Evolutionary conservation across 108 stramenopile genomes (phyloP).

Genomic region (Pseudonitzschia pungens): DNA sequence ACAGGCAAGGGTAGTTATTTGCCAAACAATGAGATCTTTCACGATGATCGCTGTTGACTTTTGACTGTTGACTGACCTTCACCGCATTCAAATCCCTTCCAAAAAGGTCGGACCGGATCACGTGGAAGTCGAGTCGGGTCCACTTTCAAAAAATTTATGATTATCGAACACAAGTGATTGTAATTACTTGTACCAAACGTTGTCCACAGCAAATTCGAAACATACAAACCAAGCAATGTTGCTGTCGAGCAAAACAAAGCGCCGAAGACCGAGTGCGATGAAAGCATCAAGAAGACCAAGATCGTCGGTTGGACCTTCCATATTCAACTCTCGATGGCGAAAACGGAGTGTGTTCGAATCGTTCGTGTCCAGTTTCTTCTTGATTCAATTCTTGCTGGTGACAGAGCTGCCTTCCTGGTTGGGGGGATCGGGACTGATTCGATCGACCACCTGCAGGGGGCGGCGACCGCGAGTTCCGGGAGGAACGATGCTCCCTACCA

Average conservation of each 20-base stretch:
- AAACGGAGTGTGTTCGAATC: background rate
- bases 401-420: background rate
- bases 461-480: background rate
- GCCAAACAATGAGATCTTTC: too few relatives aligned
- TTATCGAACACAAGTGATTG: too few relatives aligned
- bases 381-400: background rate
- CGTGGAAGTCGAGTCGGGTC: too few relatives aligned
- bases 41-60: too few relatives aligned
- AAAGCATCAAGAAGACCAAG: background rate
- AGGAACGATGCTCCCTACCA: slow-evolving; percentile 14
- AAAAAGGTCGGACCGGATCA: too few relatives aligned
- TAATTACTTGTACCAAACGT: too few relatives aligned
- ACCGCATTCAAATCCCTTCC: too few relatives aligned
- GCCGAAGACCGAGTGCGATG: background rate
- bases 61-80: too few relatives aligned
- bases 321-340: background rate
- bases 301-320: background rate
- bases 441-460: background rate
- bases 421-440: background rate
- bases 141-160: too few relatives aligned
- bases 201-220: too few relatives aligned
- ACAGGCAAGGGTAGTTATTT: too few relatives aligned
- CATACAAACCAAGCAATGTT: too few relatives aligned
- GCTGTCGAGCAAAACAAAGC: background rate
- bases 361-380: background rate